phyloP scores from a whole-genome alignment of 768 basidiomycete species.

The Coprinellus aureogranulatus region DNA sequence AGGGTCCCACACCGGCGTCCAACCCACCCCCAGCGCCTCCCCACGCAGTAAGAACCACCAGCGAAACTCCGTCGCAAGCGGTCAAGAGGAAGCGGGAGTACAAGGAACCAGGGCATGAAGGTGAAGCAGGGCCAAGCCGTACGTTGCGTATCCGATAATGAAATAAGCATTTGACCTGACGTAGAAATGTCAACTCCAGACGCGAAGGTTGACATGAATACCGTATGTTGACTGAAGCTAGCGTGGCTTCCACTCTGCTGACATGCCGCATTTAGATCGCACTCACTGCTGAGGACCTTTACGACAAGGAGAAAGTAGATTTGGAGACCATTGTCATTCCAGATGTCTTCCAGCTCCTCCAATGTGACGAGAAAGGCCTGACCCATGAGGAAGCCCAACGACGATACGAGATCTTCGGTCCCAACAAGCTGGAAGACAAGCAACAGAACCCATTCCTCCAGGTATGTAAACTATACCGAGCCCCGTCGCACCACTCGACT shows the following conservation, averaged over 20 bases:
- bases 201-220: slow-evolving; percentile 85
- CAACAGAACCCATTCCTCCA: slow-evolving; percentile 91
- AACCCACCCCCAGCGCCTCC: not conserved
- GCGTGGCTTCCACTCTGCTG: slow-evolving; percentile 7
- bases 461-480: slow-evolving; percentile 43
- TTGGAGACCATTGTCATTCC: slow-evolving; percentile 95
- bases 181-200: too few species aligned
- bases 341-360: slow-evolving; percentile 94
- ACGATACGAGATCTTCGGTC: slow-evolving; percentile 91
- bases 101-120: slow-evolving; percentile 75
- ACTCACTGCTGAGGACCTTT: slow-evolving; percentile 88
- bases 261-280: slow-evolving; percentile 54
- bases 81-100: slow-evolving; percentile 75
- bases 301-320: slow-evolving; percentile 99
- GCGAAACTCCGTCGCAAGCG: slow-evolving; percentile 13
- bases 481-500: not conserved
- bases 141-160: slow-evolving; percentile 28
- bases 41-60: not conserved
- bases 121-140: slow-evolving; percentile 67
- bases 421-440: slow-evolving; percentile 89
- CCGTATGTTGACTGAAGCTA: slow-evolving; percentile 38
- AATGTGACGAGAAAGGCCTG: slow-evolving; percentile 84
- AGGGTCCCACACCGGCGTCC: not conserved
- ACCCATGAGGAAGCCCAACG: slow-evolving; percentile 68
- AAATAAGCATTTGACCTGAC: too few species aligned